phyloP scores from a whole-genome alignment of 2,329 filamentous ascomycete genomes.

The Ophiobolus disseminans region DNA sequence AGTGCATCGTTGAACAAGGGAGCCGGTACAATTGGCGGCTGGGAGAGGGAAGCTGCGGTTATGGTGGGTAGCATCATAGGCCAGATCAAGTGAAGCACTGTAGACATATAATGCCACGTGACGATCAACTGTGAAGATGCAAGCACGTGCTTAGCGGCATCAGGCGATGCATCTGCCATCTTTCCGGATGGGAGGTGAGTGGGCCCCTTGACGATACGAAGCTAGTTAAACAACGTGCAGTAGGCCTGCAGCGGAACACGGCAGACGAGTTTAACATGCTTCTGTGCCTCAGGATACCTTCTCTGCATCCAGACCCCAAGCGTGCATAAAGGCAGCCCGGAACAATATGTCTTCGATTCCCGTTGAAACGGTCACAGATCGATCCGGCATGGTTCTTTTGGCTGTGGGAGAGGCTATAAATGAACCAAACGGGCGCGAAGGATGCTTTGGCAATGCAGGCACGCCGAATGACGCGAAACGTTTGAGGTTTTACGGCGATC shows the following conservation, averaged over 20 bases:
- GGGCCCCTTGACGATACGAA: background rate
- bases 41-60: constrained; percentile 92
- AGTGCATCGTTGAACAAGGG: constrained; percentile 57
- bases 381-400: constrained; percentile 7
- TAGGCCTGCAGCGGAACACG: constrained; percentile 3
- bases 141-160: constrained; percentile 1
- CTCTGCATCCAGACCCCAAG: background rate
- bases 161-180: background rate
- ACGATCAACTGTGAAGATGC: background rate
- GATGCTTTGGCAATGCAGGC: constrained; percentile 2
- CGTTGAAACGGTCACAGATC: constrained; percentile 3
- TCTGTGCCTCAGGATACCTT: background rate
- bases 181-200: background rate
- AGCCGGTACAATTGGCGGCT: constrained; percentile 62
- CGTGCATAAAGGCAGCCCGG: background rate
- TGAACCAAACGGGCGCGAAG: background rate
- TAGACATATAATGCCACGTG: too few species aligned
- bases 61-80: constrained; percentile 87
- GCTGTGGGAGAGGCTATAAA: constrained; percentile 2
- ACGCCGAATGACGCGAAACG: constrained; percentile 18
- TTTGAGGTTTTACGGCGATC: constrained; percentile 10
- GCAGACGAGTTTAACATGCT: background rate
- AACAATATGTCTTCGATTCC: background rate
- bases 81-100: constrained; percentile 34
- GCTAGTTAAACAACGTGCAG: background rate